phyloP scores from a whole-genome alignment of 2,329 filamentous ascomycete genomes.

The Colletotrichum paranaense region DNA sequence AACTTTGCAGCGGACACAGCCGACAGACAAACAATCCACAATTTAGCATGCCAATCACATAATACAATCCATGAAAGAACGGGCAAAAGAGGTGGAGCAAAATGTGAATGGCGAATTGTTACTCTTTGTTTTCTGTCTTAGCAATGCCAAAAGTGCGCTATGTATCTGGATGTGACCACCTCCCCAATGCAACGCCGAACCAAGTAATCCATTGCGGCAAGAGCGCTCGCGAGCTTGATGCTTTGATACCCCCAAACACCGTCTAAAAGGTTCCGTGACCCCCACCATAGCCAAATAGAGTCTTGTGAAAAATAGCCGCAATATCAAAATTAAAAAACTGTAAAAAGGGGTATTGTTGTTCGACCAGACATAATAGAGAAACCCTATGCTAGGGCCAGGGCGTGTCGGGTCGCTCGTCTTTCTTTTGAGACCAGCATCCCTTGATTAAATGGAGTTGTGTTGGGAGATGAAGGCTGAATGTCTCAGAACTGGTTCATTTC shows the following conservation, averaged over 20 bases:
- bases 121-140: slow-evolving; percentile 29
- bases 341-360: slow-evolving; percentile 36
- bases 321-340: slow-evolving; percentile 37
- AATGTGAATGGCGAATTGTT: not conserved
- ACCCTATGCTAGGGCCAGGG: slow-evolving; percentile 8
- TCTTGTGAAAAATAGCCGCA: slow-evolving; percentile 24
- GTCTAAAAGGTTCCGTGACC: slow-evolving; percentile 27
- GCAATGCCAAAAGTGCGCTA: slow-evolving; percentile 33
- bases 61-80: not conserved
- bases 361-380: slow-evolving; percentile 32
- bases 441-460: slow-evolving; percentile 4
- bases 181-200: slow-evolving; percentile 26
- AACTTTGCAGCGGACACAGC: not conserved
- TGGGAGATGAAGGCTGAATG: not conserved
- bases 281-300: slow-evolving; percentile 17
- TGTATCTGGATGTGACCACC: slow-evolving; percentile 33
- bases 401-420: slow-evolving; percentile 1
- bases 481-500: slow-evolving; percentile 42
- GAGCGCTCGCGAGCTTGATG: slow-evolving; percentile 22
- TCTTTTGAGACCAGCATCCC: slow-evolving; percentile 7
- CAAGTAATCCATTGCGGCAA: slow-evolving; percentile 15
- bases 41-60: not conserved
- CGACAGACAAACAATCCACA: not conserved
- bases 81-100: not conserved
- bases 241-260: slow-evolving; percentile 32